Conservation (phyloP, 2,329 filamentous ascomycete species). For the Coccinonectria pachysandricola region DNA sequence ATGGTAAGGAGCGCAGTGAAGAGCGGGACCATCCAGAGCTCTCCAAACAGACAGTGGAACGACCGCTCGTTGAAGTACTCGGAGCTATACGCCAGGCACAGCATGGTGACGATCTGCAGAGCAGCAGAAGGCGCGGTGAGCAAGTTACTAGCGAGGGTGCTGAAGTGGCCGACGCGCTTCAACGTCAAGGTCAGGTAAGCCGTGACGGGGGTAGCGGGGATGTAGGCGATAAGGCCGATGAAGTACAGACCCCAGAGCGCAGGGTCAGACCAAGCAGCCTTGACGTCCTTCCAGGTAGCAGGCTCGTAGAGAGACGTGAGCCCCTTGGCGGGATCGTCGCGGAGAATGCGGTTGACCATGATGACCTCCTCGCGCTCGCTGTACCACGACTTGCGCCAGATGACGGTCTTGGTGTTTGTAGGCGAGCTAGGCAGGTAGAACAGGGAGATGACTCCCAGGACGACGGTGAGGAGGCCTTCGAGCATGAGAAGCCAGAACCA, state of each 20-base stretch:
- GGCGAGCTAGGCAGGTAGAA: slow-evolving; percentile 55
- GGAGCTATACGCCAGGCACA: slow-evolving; percentile 42
- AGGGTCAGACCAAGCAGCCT: slow-evolving; percentile 32
- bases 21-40: slow-evolving; percentile 42
- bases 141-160: slow-evolving; percentile 50
- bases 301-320: slow-evolving; percentile 35
- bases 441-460: slow-evolving; percentile 43
- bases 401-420: slow-evolving; percentile 49
- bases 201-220: slow-evolving; percentile 36
- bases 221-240: slow-evolving; percentile 37
- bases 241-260: slow-evolving; percentile 42
- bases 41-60: slow-evolving; percentile 40
- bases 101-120: slow-evolving; percentile 46
- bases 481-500: slow-evolving; percentile 46
- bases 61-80: slow-evolving; percentile 45
- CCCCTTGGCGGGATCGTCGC: slow-evolving; percentile 44
- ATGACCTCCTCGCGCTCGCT: slow-evolving; percentile 58
- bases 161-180: slow-evolving; percentile 42
- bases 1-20: slow-evolving; percentile 40
- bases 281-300: slow-evolving; percentile 31
- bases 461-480: slow-evolving; percentile 34
- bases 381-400: slow-evolving; percentile 57
- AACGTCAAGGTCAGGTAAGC: slow-evolving; percentile 47
- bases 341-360: slow-evolving; percentile 51
- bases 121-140: slow-evolving; percentile 49